Percentiles rank a stretch among this genome's conserved stretches.
Evolutionary conservation across 148 eudicot genomes (phyloP).

Genomic region (Chenopodium quinoa): DNA sequence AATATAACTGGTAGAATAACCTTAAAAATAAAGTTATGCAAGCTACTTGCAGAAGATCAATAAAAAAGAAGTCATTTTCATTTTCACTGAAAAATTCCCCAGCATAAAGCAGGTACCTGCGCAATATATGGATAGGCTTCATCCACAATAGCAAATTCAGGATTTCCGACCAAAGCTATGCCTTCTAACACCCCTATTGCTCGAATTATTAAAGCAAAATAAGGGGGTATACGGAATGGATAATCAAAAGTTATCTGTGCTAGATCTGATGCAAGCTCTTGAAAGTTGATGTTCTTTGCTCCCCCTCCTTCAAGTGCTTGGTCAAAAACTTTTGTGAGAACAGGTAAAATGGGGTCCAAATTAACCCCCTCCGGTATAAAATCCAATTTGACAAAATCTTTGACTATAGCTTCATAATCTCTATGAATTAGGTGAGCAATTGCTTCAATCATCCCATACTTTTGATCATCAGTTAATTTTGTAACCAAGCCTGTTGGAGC

Average conservation of each 20-base stretch:
- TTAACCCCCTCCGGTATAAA: constrained; percentile 94
- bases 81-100: not conserved
- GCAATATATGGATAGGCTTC: constrained; percentile 99
- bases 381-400: constrained; percentile 91
- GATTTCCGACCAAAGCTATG: constrained; percentile 94
- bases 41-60: not conserved
- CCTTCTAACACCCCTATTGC: constrained; percentile 99
- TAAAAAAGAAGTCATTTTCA: not conserved
- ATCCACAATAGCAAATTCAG: constrained; percentile 96
- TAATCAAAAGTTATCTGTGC: constrained; percentile 99
- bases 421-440: constrained; percentile 97
- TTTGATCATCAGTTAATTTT: constrained; percentile 93
- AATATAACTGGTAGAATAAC: not conserved
- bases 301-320: constrained; percentile 99
- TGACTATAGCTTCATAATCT: constrained; percentile 92
- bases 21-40: not conserved
- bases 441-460: constrained; percentile 99
- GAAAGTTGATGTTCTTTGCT: constrained; percentile 94
- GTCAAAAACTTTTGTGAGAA: constrained; percentile 95
- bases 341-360: constrained; percentile 94
- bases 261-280: constrained; percentile 94
- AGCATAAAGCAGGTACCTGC: constrained; percentile 55
- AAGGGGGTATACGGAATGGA: constrained; percentile 96
- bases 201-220: constrained; percentile 95
- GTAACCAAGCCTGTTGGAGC: constrained; percentile 77